phyloP scores from a whole-genome alignment of 208 protist genomes.

The Zelonia costaricensis region DNA sequence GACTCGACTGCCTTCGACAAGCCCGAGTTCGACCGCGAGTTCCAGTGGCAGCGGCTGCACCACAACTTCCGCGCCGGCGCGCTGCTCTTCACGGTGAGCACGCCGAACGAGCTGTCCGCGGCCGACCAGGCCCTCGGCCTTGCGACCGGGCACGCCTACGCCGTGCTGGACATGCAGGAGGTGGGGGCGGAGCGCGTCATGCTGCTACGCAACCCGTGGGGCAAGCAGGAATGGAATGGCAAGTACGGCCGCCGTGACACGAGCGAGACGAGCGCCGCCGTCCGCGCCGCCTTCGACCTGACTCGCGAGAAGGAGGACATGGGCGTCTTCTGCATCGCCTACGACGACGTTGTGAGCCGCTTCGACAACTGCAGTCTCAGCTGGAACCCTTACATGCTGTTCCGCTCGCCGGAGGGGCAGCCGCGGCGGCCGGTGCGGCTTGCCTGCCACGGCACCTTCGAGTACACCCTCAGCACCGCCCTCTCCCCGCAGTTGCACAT shows the following conservation, averaged over 20 bases:
- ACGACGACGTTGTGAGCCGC: conserved; percentile 59
- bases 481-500: conserved; percentile 82
- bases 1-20: conserved; percentile 46
- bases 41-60: conserved; percentile 74
- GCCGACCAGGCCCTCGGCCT: conserved; percentile 41
- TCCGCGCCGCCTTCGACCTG: conserved; percentile 53
- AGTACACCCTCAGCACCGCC: conserved; percentile 48
- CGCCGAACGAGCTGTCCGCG: conserved; percentile 24
- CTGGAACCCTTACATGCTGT: conserved; percentile 92
- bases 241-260: conserved; percentile 57
- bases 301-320: conserved; percentile 45
- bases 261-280: conserved; percentile 28
- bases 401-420: conserved; percentile 48
- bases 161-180: conserved; percentile 68
- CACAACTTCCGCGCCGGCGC: conserved; percentile 57
- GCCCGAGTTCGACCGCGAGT: conserved; percentile 60
- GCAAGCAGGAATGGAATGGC: conserved; percentile 58
- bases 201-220: conserved; percentile 85
- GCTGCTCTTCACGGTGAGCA: conserved; percentile 73
- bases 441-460: conserved; percentile 62
- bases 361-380: conserved; percentile 74
- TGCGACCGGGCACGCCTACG: conserved; percentile 66
- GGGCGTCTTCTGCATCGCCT: conserved; percentile 88
- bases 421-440: conserved; percentile 64
- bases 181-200: conserved; percentile 50